Conservation (phyloP, 108 stramenopile genomes). For the Nannochloropsis oceanica region DNA sequence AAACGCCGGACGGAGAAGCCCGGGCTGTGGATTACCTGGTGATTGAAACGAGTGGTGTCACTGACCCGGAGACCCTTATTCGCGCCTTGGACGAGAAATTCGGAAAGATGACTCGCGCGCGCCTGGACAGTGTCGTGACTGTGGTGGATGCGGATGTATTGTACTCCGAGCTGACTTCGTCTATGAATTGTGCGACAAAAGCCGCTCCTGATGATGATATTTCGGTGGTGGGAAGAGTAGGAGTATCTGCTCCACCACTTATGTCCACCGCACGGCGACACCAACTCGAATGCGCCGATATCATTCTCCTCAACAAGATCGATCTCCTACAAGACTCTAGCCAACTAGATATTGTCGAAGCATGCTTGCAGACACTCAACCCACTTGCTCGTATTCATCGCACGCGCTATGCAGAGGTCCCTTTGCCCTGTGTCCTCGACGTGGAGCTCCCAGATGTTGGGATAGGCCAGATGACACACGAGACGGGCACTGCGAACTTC, state of each 20-base stretch:
- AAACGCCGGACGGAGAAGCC: slow-evolving; percentile 2
- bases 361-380: background rate
- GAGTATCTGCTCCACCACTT: background rate
- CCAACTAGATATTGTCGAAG: background rate
- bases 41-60: slow-evolving; percentile 88
- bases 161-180: slow-evolving; percentile 49
- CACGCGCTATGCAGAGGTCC: slow-evolving; percentile 7
- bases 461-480: background rate
- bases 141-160: slow-evolving; percentile 64
- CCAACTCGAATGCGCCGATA: slow-evolving; percentile 64
- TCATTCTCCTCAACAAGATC: slow-evolving; percentile 38
- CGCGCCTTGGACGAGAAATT: slow-evolving; percentile 50
- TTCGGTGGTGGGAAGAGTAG: background rate
- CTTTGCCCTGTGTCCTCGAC: slow-evolving; percentile 10
- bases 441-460: slow-evolving; percentile 1
- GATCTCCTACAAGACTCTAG: slow-evolving; percentile 18
- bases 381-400: background rate
- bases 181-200: background rate
- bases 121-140: slow-evolving; percentile 72
- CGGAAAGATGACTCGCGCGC: slow-evolving; percentile 22
- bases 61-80: slow-evolving; percentile 77
- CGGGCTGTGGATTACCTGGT: slow-evolving; percentile 44
- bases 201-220: background rate
- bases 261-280: background rate
- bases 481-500: background rate